A percentile compares a stretch with the other conserved stretches of the same genome.
Conservation (phyloP, 192 early-diverging fungal genomes). For the Gonapodya prolifera region DNA sequence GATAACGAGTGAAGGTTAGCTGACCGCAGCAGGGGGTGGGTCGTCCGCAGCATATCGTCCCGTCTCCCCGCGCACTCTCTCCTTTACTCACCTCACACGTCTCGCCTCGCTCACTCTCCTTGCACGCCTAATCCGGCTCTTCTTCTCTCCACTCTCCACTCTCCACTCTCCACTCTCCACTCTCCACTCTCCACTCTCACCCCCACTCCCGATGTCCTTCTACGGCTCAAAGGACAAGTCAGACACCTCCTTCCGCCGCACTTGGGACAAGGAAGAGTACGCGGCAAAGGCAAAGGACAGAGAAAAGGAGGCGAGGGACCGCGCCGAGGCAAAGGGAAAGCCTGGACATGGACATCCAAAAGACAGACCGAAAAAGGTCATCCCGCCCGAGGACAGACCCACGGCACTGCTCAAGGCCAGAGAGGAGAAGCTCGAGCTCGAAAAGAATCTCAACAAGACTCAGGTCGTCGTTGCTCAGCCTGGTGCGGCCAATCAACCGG, state of each 20-base stretch:
- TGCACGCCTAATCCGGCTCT: too few species aligned
- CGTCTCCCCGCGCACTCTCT: too few species aligned
- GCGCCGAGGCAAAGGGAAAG: slow-evolving; percentile 15
- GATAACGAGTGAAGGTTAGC: too few species aligned
- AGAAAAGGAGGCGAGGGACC: slow-evolving; percentile 23
- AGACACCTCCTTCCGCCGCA: slow-evolving; percentile 20
- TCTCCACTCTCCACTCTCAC: too few species aligned
- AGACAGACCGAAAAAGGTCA: not conserved
- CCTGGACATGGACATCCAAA: too few species aligned
- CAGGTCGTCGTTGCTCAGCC: slow-evolving; percentile 52
- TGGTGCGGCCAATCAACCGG: slow-evolving; percentile 48
- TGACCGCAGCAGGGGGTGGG: too few species aligned
- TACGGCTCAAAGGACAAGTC: not conserved
- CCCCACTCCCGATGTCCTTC: not conserved
- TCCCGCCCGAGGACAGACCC: not conserved
- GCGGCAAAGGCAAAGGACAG: slow-evolving; percentile 51
- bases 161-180: too few species aligned
- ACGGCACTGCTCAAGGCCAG: slow-evolving; percentile 34
- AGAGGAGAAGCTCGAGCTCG: slow-evolving; percentile 52
- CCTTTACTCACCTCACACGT: too few species aligned
- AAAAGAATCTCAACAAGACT: slow-evolving; percentile 64
- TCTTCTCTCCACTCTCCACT: too few species aligned
- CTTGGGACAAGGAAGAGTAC: slow-evolving; percentile 64
- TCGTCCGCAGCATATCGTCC: too few species aligned
- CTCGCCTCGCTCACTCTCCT: too few species aligned